Base-by-base conservation (phyloP, 1,139 yeast species). In the Lodderomyces elongisporus region DNA sequence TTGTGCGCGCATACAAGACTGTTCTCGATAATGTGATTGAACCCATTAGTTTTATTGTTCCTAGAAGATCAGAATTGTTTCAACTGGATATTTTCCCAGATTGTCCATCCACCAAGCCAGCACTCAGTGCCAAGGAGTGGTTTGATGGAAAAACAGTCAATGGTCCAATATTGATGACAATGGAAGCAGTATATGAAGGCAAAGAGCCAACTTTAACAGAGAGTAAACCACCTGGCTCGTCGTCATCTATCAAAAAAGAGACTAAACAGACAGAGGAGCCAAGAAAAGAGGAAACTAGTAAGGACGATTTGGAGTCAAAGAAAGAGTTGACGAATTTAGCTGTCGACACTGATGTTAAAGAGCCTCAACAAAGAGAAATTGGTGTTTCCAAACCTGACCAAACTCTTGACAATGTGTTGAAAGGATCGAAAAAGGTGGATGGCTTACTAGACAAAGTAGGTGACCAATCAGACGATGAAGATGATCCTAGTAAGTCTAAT, bases 21-120 rank as follows among this genome's bases (percentile, higher is more conserved):
- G 87, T 87, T 25, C 81, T 81, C 44, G 97, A 89, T 56, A 72
- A 74, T 35, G 60, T 76, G 26, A 77, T 91, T 45, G 97, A 91
- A 62, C 96, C 96, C 10, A 72, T 91, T 35, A 82, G 95, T 5
- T 91, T 89, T 54, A 74, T 78, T 47, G 96, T 89, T 37, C 98
- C 98, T 43, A 78, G 97, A 67, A 80, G 89, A 54, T 77, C 95
- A 2, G 97, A 91, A 52, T 78, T 82, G 47, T 91, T 91, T 68
- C 96, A 91, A 58, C 81, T 73, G 29, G 97, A 89, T 51, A 87
- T 91, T 35, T 91, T 81, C 53, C 96, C 96, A 3, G 95, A 84
- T 55, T 85, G 93, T 25, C 93, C 93, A 23, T 80, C 95, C 3
- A 71, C 66, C 28, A 70, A 76, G 47, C 81, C 96, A 1, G 94